Evolutionary conservation across 352 stramenopile genomes (phyloP), one percentile per base, ranked within the genome.

Genomic region (Phytophthora syringae): DNA sequence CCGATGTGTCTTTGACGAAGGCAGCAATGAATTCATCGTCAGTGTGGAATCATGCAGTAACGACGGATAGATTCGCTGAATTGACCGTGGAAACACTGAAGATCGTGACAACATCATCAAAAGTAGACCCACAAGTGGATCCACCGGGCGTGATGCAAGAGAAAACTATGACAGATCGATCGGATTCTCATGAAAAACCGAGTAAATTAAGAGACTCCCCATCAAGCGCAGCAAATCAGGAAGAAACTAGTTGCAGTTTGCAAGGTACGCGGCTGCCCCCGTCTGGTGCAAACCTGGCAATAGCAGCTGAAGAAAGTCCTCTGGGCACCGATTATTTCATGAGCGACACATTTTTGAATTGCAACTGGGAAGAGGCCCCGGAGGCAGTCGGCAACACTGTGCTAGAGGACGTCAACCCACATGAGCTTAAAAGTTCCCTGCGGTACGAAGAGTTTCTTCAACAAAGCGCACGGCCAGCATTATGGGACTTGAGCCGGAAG

Each of bases 401-500:
- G 20, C 39, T 12, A 44, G 30, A 56, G 11, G 52, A 55, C 9
- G 5, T 9, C 2, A 24, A 27, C 16, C 21, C 32, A 21, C 32
- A 37, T 21, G 20, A 32, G n/a, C 40, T 18, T 15, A 44, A 60
- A 51, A 24, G 42, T 0, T 10, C 25, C 39, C 45, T 32, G n/a
- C 70, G 52, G 7, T 50, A 64, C 21, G 34, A 65, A 20, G 49
- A 64, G 24, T 28, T 74, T 36, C 64, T 83, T 39, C 57, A 80
- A 18, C 67, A 74, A 13, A 40, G 81, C 37, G 65, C 77, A 48
- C 70, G 77, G 21, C 74, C 77, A 42, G 72, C 74, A 13, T 28
- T 85, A 21, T 85, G 77, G 77, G 74, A 82, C 32, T 71, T 85
- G 24, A 71, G 69, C 37, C 64, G 72, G 7, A 85, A 85, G 42